Conservation (phyloP, 495 filamentous ascomycete genomes). For the Xylona heveae region DNA sequence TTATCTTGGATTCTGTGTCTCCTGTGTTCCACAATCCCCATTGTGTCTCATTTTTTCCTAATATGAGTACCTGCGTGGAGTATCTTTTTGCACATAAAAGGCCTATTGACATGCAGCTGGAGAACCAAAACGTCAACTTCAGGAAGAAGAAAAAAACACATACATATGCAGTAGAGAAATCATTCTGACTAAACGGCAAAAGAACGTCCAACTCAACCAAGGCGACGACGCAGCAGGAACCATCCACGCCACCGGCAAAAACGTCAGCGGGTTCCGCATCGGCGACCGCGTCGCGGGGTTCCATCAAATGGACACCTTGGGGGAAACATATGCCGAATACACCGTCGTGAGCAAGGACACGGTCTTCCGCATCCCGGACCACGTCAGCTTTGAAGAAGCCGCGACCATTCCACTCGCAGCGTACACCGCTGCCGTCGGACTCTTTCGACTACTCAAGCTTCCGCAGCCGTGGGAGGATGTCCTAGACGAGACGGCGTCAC, state of each 20-base stretch:
- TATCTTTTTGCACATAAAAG: too few species aligned
- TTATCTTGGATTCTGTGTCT: not conserved
- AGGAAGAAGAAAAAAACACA: too few species aligned
- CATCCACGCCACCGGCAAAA: constrained; percentile 35
- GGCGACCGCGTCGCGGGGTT: constrained; percentile 55
- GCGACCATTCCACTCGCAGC: constrained; percentile 53
- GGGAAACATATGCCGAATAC: constrained; percentile 54
- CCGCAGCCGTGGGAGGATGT: constrained; percentile 40
- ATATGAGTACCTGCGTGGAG: too few species aligned
- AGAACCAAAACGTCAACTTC: too few species aligned
- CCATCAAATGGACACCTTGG: constrained; percentile 32
- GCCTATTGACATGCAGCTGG: too few species aligned
- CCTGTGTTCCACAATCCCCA: too few species aligned
- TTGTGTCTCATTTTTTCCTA: too few species aligned
- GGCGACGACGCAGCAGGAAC: constrained; percentile 59
- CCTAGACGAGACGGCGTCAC: constrained; percentile 15
- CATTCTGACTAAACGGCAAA: too few species aligned
- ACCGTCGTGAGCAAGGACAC: constrained; percentile 39
- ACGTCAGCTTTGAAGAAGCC: constrained; percentile 49
- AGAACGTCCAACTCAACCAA: constrained; percentile 27
- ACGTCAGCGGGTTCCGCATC: constrained; percentile 36
- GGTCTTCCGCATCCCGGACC: constrained; percentile 45
- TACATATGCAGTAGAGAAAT: too few species aligned
- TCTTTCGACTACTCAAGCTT: constrained; percentile 35
- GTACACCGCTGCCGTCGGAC: constrained; percentile 46